Evolutionary conservation across 139 green algal species (phyloP).

Genomic region (Chlamydomonas sp.): DNA sequence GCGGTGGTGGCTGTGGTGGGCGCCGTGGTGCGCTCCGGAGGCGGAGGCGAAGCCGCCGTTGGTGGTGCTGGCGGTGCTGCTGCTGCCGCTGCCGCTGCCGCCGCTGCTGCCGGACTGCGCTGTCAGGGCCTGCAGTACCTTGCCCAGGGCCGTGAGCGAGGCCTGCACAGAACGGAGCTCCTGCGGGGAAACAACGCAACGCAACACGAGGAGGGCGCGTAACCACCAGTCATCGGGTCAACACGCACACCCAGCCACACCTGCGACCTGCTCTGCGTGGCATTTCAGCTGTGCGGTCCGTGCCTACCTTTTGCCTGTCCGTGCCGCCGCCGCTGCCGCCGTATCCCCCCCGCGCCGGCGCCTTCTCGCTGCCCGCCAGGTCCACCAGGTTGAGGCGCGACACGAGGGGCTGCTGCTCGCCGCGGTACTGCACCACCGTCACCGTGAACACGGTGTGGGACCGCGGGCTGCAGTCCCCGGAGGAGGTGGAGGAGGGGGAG

Average conservation of each 20-base stretch:
- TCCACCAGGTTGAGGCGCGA: constrained; percentile 64
- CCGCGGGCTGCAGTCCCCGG: constrained; percentile 50
- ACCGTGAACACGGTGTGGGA: constrained; percentile 70
- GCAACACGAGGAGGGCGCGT: no score
- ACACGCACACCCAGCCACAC: no score
- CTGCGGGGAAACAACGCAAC: not conserved
- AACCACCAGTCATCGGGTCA: no score
- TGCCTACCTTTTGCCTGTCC: not conserved
- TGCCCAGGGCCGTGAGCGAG: constrained; percentile 55
- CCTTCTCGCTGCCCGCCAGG: constrained; percentile 60
- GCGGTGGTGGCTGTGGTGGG: no score
- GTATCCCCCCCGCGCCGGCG: constrained; percentile 31
- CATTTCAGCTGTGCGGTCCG: not conserved
- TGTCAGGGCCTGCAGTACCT: constrained; percentile 48
- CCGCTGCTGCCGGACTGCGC: not conserved
- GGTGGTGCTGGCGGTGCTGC: not conserved
- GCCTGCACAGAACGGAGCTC: constrained; percentile 55
- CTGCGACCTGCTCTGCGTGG: no score
- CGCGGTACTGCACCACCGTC: constrained; percentile 42
- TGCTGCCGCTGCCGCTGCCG: no score
- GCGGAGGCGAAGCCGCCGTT: not conserved
- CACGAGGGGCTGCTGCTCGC: constrained; percentile 37
- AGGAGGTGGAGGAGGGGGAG: constrained; percentile 39
- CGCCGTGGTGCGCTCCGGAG: no score
- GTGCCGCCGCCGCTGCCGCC: not conserved